A percentile compares a stretch with the other conserved stretches of the same genome.
phyloP scores from a whole-genome alignment of 768 basidiomycete genomes.

The Tylopilus felleus region DNA sequence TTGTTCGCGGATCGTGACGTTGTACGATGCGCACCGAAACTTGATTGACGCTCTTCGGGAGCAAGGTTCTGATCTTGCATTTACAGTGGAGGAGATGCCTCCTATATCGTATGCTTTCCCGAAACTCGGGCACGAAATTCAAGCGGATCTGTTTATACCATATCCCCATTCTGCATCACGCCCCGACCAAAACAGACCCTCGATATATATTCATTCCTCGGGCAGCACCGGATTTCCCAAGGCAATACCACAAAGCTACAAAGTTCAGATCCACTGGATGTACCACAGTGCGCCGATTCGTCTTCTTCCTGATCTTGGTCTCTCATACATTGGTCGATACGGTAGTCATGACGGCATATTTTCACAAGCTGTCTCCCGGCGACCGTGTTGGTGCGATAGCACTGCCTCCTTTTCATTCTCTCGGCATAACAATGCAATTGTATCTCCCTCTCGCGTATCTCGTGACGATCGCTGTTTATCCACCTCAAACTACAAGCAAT shows the following conservation, averaged over 20 bases:
- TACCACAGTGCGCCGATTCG: constrained; percentile 28
- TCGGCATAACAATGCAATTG: constrained; percentile 33
- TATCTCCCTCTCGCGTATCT: constrained; percentile 29
- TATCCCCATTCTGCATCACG: constrained; percentile 7
- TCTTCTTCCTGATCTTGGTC: not conserved
- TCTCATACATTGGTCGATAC: not conserved
- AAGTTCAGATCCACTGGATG: constrained; percentile 32
- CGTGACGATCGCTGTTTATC: constrained; percentile 29
- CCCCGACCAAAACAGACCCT: constrained; percentile 5
- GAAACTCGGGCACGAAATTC: constrained; percentile 25
- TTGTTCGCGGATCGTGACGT: constrained; percentile 19
- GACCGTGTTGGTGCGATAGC: constrained; percentile 25
- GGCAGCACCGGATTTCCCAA: constrained; percentile 49
- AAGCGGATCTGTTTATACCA: constrained; percentile 8
- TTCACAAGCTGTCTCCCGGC: not conserved
- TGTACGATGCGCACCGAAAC: constrained; percentile 3
- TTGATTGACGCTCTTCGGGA: constrained; percentile 10
- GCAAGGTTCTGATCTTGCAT: not conserved
- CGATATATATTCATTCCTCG: constrained; percentile 19
- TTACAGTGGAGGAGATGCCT: constrained; percentile 12
- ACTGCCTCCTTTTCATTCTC: constrained; percentile 39
- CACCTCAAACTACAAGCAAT: constrained; percentile 19
- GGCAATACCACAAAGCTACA: constrained; percentile 35
- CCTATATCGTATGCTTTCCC: constrained; percentile 33
- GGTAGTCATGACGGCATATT: not conserved